phyloP scores from a whole-genome alignment of 2,329 filamentous ascomycete species.

The Fusarium poae region DNA sequence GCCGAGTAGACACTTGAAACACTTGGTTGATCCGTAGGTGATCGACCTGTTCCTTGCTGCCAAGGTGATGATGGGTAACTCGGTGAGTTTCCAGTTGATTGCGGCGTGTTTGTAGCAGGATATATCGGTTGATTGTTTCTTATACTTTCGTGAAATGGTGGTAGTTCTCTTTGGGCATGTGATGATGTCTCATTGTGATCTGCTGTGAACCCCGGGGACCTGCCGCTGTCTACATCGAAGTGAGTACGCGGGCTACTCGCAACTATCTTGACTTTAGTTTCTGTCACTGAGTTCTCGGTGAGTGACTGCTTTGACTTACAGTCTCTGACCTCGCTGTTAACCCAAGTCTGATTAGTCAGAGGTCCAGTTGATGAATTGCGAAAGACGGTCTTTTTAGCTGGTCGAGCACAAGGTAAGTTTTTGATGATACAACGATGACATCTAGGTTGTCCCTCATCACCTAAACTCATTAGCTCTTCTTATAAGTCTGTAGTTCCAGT shows the following conservation, averaged over 20 bases:
- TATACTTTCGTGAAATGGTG: conserved; percentile 6
- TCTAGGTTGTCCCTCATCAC: conserved; percentile 56
- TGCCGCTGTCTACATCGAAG: background rate
- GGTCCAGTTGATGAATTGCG: conserved; percentile 52
- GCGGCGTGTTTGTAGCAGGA: conserved; percentile 1
- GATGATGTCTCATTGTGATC: conserved; percentile 1
- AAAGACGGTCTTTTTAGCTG: conserved; percentile 55
- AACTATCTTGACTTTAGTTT: conserved; percentile 3
- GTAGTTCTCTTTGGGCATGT: background rate
- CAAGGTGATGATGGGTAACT: conserved; percentile 26
- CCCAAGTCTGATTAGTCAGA: conserved; percentile 56
- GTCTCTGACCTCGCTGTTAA: conserved; percentile 52
- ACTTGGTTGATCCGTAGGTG: conserved; percentile 24
- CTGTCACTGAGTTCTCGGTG: rapidly evolving
- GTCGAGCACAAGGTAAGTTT: conserved; percentile 53
- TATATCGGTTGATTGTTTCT: conserved; percentile 8
- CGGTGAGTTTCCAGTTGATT: conserved; percentile 12
- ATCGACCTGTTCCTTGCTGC: conserved; percentile 26
- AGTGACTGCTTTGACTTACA: conserved; percentile 46
- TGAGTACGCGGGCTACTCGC: conserved; percentile 19
- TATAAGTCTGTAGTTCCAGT: background rate
- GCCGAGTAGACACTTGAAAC: conserved; percentile 23
- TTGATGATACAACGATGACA: conserved; percentile 54
- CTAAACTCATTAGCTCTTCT: conserved; percentile 35
- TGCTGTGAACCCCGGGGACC: background rate